A percentile compares a stretch with the other conserved stretches of the same genome.
phyloP scores from a whole-genome alignment of 139 green algal genomes.

The Chlamydomonas sp. region DNA sequence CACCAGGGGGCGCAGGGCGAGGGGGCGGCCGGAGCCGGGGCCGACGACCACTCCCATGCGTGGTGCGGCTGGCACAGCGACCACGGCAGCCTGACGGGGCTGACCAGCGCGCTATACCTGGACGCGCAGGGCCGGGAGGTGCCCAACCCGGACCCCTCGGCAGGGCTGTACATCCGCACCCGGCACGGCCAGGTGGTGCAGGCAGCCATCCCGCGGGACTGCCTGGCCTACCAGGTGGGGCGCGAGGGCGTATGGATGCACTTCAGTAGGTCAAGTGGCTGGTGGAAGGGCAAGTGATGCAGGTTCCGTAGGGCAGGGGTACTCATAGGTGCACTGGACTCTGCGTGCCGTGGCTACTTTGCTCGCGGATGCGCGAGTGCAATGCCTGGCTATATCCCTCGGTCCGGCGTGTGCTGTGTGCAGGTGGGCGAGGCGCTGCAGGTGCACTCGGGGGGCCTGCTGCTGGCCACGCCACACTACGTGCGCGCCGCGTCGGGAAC shows the following conservation, averaged over 20 bases:
- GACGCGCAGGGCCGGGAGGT: constrained; percentile 41
- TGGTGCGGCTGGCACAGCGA: constrained; percentile 88
- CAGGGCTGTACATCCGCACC: constrained; percentile 71
- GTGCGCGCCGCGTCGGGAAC: constrained; percentile 59
- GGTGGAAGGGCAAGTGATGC: not conserved
- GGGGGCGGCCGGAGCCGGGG: no score
- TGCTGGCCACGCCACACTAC: constrained; percentile 81
- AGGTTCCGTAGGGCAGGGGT: no score
- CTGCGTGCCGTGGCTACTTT: no score
- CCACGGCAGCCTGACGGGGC: constrained; percentile 77
- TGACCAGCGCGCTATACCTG: constrained; percentile 78
- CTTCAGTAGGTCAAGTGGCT: no score
- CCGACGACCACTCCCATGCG: constrained; percentile 1
- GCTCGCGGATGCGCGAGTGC: no score
- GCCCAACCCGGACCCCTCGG: constrained; percentile 58
- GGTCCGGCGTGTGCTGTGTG: not conserved
- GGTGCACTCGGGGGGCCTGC: constrained; percentile 72
- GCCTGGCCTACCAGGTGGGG: constrained; percentile 80
- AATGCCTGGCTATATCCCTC: not conserved
- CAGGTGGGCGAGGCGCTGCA: constrained; percentile 77
- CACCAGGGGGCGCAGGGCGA: not conserved
- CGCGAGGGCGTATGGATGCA: no score
- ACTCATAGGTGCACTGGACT: no score
- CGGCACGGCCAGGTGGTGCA: constrained; percentile 51
- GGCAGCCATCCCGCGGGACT: constrained; percentile 62